Evolutionary conservation across 331 rosid genomes (phyloP).

Genomic region (Cydonia oblonga): DNA sequence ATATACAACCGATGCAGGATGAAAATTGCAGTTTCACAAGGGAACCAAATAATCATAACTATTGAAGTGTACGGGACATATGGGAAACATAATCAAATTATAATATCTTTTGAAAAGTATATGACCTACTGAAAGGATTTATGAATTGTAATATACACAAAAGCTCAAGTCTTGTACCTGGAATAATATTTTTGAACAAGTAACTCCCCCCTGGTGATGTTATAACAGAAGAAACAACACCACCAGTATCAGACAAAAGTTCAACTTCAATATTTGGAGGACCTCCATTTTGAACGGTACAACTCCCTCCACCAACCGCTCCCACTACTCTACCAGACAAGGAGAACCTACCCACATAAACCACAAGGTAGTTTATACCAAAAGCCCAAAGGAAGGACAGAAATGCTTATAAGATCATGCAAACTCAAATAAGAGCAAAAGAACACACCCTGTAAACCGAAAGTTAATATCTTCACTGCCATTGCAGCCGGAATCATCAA

Average conservation of each 20-base stretch:
- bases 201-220: slow-evolving; percentile 70
- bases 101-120: background rate
- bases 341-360: slow-evolving; percentile 53
- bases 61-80: background rate
- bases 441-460: slow-evolving; percentile 79
- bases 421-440: background rate
- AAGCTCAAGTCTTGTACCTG: slow-evolving; percentile 41
- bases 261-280: slow-evolving; percentile 80
- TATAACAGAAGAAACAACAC: slow-evolving; percentile 53
- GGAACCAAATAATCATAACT: background rate
- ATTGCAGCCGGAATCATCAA: slow-evolving; percentile 83
- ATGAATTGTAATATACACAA: background rate
- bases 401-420: background rate
- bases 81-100: background rate
- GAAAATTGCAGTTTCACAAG: background rate
- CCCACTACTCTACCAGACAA: slow-evolving; percentile 86
- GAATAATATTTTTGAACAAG: slow-evolving; percentile 66
- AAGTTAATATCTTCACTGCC: slow-evolving; percentile 88
- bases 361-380: background rate
- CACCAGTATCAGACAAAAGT: slow-evolving; percentile 52
- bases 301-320: slow-evolving; percentile 81
- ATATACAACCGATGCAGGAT: background rate
- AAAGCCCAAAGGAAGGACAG: slow-evolving; percentile 8
- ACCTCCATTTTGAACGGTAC: slow-evolving; percentile 62
- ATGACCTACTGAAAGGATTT: background rate